Base-by-base conservation (phyloP, 1,139 yeast species). In the Yamadazyma membranifaciens region DNA sequence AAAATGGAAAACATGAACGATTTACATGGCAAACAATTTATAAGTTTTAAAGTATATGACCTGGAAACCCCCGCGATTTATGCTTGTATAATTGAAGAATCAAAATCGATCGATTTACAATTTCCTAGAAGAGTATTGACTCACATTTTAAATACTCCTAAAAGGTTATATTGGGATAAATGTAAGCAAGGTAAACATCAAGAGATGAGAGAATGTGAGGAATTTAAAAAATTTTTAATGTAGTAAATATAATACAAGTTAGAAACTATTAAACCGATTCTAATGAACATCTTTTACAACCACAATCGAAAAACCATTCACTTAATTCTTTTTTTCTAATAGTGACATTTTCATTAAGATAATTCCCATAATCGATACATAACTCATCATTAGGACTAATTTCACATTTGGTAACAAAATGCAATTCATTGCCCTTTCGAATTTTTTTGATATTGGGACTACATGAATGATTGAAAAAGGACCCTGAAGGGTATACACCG, bases 81-180 rank as follows among this genome's bases (percentile, higher is more conserved):
- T 40, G 49, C 63, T 31, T 45, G 67, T 26, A 52, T 56, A 16
- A 49, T 73, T 7, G 55, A 50, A 1, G 47, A 50, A 0, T 48
- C 48, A 5, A 57, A 59, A 34, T 48, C 57, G 4, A 62, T 86
- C 7, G 95, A 87, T 57, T 62, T 86, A 11, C 95, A 86, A 50
- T 85, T 87, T 51, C 94, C 95, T 1, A 69, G 96, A 56, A 69
- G 89, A 51, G 89, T 84, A 1, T 54, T 85, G 31, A 88, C 95
- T 0, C 71, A 69, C 48, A 59, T 82, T 5, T 57, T 87, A 39
- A 74, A 72, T 37, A 63, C 78, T 16, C 82, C 83, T 1, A 81
- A 80, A 45, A 65, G 95, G 48, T 62, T 78, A 0, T 77, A 77
- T 44, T 87, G 95, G 96, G 83, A 81, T 43, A 78, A 79, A 41